A percentile compares a stretch with the other conserved stretches of the same genome.
Conservation (phyloP, 192 early-diverging fungal genomes). For the Bifiguratus adelaidae region DNA sequence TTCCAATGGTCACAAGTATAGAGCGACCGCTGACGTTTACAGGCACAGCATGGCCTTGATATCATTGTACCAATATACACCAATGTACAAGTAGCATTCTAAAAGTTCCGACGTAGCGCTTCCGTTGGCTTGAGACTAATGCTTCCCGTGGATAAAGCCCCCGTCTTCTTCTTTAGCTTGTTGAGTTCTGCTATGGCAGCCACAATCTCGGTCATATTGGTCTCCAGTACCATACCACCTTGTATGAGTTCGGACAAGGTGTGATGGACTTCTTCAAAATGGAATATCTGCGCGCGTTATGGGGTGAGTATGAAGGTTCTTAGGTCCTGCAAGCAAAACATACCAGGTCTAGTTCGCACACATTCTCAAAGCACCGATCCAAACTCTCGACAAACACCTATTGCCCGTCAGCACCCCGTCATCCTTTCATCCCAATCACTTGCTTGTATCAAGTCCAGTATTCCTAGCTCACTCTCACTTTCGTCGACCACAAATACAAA, state of each 20-base stretch:
- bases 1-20: no score
- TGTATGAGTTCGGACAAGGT: constrained; percentile 80
- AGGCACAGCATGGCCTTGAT: no score
- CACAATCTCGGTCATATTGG: constrained; percentile 68
- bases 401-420: neutral
- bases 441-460: constrained; percentile 92
- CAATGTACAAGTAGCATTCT: no score
- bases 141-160: no score
- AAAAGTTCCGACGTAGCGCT: no score
- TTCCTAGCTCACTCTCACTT: constrained; percentile 93
- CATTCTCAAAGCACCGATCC: constrained; percentile 88
- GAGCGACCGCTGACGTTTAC: no score
- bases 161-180: constrained; percentile 34
- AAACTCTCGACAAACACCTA: constrained; percentile 94
- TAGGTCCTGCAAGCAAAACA: neutral
- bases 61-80: no score
- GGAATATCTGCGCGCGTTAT: constrained; percentile 56
- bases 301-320: neutral
- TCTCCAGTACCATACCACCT: constrained; percentile 84
- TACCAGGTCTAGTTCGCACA: constrained; percentile 94
- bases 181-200: constrained; percentile 56
- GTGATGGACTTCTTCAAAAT: constrained; percentile 82
- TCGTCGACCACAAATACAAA: constrained; percentile 97
- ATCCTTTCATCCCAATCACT: neutral
- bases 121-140: no score